Evolutionary conservation across 2,329 filamentous ascomycete species (phyloP), one percentile per base, ranked within the genome.

Genomic region (Xylaria digitata): DNA sequence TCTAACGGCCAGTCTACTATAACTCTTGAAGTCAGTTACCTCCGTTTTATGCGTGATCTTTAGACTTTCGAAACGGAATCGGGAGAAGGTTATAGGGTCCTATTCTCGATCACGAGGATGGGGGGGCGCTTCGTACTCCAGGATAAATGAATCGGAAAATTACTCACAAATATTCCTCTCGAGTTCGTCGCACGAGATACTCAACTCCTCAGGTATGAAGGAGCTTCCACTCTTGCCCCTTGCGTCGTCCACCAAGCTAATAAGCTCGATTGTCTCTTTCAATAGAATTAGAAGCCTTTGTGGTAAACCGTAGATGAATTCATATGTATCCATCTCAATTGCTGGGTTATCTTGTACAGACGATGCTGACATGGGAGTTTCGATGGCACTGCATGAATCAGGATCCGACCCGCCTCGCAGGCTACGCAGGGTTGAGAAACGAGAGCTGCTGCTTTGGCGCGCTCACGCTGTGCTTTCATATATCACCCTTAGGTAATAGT

Each of bases 231-330:
- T 90, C 54, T 89, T 87, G 75, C 93, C 91, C 0, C 86, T 89
- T 19, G 90, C 84, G 75, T 93, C 93, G 49, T 86, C 83, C 81
- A 92, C 92, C 1, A 94, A 76, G 0, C 87, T 89, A 0, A 90
- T 90, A 0, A 59, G 30, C n/a, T 59, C 55, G 11, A 32, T 48
- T 23, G 55, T 32, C 9, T 59, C 55, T 34, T 59, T 59, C 6
- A 59, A 19, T 9, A 59, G 19, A 34, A n/a, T 45, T 23, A 59
- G 55, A 26, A 59, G 55, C 30, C 9, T 59, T 15, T 45, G 43
- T 6, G 55, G 55, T 34, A 59, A 34, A 3, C 55, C 55, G 17
- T 59, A 59, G 40, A 95, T 50, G 23, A 50, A 50, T 17, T 50
- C 48, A n/a, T 50, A 50, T 23, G 48, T 50, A 8, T 50, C 48